Percentiles rank a stretch among this genome's conserved stretches.
These are phyloP conservation scores for Capronia coronata DNA, from an alignment of 2,329 filamentous ascomycete genomes.

Conservation along the genomic window DNA sequence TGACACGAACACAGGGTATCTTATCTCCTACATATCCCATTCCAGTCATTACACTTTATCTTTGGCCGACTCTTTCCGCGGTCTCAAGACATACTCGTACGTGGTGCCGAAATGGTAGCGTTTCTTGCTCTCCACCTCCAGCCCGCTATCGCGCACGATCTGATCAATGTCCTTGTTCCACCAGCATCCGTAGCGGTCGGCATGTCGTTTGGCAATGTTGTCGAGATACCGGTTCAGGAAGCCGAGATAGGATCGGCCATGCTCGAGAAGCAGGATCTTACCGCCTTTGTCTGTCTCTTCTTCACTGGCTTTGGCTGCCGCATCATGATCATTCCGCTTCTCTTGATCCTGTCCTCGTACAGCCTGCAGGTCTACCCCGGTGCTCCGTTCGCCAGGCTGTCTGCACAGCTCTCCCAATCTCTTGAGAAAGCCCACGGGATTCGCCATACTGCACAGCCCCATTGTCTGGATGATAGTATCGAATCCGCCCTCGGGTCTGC, in stretches of 20 bases:
- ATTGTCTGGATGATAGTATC: conserved; percentile 48
- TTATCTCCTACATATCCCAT: no score
- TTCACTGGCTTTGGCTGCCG: conserved; percentile 31
- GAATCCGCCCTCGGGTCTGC: conserved; percentile 31
- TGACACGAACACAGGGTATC: no score
- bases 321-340: conserved; percentile 35
- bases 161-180: conserved; percentile 48
- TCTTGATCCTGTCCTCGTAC: not conserved
- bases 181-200: conserved; percentile 48
- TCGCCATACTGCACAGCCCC: conserved; percentile 43
- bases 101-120: conserved; percentile 44
- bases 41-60: no score
- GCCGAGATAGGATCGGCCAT: conserved; percentile 43
- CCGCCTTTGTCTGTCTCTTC: conserved; percentile 30
- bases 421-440: conserved; percentile 24
- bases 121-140: conserved; percentile 43
- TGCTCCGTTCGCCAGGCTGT: conserved; percentile 25
- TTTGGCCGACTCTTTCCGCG: not conserved
- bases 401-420: conserved; percentile 22
- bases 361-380: conserved; percentile 5
- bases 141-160: conserved; percentile 43
- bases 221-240: conserved; percentile 46
- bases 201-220: conserved; percentile 43
- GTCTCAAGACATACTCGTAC: conserved; percentile 34
- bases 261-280: conserved; percentile 44